These are phyloP conservation scores for Saxispiralis lemnorum DNA, from an alignment of 495 filamentous ascomycete genomes.

Conservation along the genomic window DNA sequence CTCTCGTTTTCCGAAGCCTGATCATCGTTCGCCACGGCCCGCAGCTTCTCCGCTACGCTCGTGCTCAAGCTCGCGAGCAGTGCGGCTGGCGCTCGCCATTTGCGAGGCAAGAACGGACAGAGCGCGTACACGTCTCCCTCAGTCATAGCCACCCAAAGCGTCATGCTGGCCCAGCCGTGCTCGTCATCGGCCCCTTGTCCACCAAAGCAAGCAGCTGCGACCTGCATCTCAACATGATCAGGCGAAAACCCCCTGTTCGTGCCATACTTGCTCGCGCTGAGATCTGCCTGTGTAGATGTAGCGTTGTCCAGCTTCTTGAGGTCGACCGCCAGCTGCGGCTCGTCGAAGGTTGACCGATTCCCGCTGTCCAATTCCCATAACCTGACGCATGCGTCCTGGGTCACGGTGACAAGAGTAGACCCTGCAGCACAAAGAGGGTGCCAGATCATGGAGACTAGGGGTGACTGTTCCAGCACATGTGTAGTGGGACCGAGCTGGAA, in stretches of 20 bases:
- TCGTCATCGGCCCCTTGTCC: conserved; percentile 44
- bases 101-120: conserved; percentile 69
- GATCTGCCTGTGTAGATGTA: conserved; percentile 55
- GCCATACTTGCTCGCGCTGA: conserved; percentile 48
- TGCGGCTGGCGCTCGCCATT: conserved; percentile 61
- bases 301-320: conserved; percentile 68
- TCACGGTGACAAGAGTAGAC: conserved; percentile 62
- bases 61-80: conserved; percentile 61
- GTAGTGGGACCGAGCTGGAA: conserved; percentile 75
- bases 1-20: conserved; percentile 36
- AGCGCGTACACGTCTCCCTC: conserved; percentile 77
- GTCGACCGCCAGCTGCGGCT: conserved; percentile 64
- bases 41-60: conserved; percentile 48
- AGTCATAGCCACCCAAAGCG: conserved; percentile 76
- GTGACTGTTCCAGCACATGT: conserved; percentile 65
- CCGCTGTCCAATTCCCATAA: conserved; percentile 70
- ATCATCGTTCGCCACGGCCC: conserved; percentile 40
- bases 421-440: conserved; percentile 65
- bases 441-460: conserved; percentile 64
- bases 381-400: conserved; percentile 65
- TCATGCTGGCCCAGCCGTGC: conserved; percentile 77
- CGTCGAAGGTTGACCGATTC: conserved; percentile 68
- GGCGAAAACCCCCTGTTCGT: conserved; percentile 68
- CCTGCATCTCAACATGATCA: conserved; percentile 71
- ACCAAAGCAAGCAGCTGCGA: conserved; percentile 69